phyloP scores from a whole-genome alignment of 139 green algal species.

The Closterium sp. region DNA sequence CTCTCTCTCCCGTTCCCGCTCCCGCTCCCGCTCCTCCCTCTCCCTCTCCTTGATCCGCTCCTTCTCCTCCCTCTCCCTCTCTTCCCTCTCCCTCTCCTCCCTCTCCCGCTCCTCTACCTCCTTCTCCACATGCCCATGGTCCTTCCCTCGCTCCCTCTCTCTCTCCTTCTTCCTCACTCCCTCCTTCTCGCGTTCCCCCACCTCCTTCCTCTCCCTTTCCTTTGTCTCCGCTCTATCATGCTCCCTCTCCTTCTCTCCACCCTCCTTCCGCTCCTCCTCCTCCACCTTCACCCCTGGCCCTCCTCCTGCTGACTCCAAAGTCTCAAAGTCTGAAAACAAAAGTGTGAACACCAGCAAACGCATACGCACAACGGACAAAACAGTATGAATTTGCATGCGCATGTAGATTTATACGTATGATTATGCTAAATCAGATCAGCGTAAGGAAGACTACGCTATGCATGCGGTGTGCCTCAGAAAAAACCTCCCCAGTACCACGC shows the following conservation, averaged over 20 bases:
- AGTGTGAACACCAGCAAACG: background rate
- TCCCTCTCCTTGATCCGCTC: background rate
- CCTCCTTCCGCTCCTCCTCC: background rate
- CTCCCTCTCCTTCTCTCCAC: background rate
- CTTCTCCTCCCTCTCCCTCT: background rate
- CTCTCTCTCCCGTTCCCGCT: background rate
- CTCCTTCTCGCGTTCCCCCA: background rate
- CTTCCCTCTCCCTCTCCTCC: slow-evolving; percentile 1
- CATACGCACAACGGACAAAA: background rate
- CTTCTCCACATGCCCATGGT: background rate
- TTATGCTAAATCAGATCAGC: background rate
- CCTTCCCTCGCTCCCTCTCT: background rate
- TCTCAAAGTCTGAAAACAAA: slow-evolving; percentile 1
- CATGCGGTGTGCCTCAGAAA: too few species aligned
- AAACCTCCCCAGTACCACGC: too few species aligned
- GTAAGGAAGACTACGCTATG: too few species aligned
- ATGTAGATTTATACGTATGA: background rate
- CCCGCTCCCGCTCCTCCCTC: background rate
- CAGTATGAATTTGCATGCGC: background rate
- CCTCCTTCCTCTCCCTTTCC: slow-evolving; percentile 8
- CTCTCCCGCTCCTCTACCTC: slow-evolving; percentile 4
- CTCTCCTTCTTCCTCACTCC: background rate
- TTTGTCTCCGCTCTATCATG: background rate
- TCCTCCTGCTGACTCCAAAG: background rate
- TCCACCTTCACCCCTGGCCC: background rate